phyloP scores from a whole-genome alignment of 257 asterid species.

The Euphrasia confusa region DNA sequence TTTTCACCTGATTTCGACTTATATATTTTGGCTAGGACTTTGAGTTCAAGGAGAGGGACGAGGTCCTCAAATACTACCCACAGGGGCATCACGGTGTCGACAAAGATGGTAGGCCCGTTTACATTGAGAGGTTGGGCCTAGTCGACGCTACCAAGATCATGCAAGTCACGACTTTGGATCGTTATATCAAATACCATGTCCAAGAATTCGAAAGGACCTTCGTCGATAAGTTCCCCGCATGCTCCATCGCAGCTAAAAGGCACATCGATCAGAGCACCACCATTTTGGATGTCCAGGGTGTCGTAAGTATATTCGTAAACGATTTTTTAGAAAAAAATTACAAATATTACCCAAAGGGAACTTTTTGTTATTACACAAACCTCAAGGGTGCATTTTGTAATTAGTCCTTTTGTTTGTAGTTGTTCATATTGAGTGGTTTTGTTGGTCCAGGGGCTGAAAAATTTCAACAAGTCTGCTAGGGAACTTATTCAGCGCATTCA shows the following conservation, averaged over 20 bases:
- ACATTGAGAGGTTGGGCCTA: constrained; percentile 75
- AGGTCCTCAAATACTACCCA: constrained; percentile 85
- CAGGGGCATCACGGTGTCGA: constrained; percentile 83
- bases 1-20: not conserved
- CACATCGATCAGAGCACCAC: constrained; percentile 97
- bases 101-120: constrained; percentile 46
- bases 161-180: constrained; percentile 80
- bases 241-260: constrained; percentile 80
- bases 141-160: constrained; percentile 80
- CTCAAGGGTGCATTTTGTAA: not conserved
- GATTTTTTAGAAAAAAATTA: too few species aligned
- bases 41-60: constrained; percentile 77
- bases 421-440: not conserved
- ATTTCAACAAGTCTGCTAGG: constrained; percentile 79
- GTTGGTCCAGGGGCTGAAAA: constrained; percentile 69
- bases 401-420: not conserved
- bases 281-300: constrained; percentile 96
- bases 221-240: constrained; percentile 78
- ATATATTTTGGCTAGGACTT: constrained; percentile 48
- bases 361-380: not conserved
- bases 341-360: too few species aligned
- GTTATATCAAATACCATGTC: constrained; percentile 80
- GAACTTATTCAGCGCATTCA: constrained; percentile 89
- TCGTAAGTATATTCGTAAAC: constrained; percentile 42
- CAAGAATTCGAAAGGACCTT: constrained; percentile 90